Evolutionary conservation across 305 asterid genomes (phyloP), one percentile per base, ranked within the genome.

Genomic region (Fraxinus platypoda): DNA sequence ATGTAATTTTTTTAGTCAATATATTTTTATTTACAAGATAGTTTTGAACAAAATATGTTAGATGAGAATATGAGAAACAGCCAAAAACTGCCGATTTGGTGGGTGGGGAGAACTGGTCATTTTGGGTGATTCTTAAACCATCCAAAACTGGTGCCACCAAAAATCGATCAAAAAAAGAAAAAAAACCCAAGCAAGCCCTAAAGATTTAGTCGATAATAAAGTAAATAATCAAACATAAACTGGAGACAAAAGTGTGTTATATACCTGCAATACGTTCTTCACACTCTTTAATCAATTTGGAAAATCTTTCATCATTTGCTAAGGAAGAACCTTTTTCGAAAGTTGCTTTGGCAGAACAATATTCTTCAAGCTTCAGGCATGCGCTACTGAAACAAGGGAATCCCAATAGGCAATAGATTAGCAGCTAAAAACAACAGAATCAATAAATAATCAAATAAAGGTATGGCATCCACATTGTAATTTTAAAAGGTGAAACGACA

Each of bases 291-390:
- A 94, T 90, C 88, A 94, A 85, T n/a, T 89, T 90, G 41, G 89
- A 66, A 89, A 94, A 94, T 82, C 98, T 90, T 62, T 91, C 84
- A 85, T 93, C 95, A 76, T 85, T 95, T 70, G 93, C 93, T 84
- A 96, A 88, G 83, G 97, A 84, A 41, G 93, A 94, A 25, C 99
- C 99, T 31, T n/a, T 84, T 83, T 92, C 96, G 83, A 96, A 86
- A 77, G 97, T 97, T 72, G 93, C 71, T 87, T 91, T 96, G 74
- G 99, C 98, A 81, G 98, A 91, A 84, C 91, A 91, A 88, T 91
- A 96, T 81, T 96, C 99, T 87, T 93, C 98, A 87, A 94, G 98
- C 89, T 96, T 92, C 82, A 94, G 81, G 78, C 95, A 94, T 23
- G 98, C 98, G 82, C 80, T 75, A 70, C 99, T 96, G 89, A 26